Evolutionary conservation across 768 basidiomycete species (phyloP).

Genomic region (Dendrothele bispora): DNA sequence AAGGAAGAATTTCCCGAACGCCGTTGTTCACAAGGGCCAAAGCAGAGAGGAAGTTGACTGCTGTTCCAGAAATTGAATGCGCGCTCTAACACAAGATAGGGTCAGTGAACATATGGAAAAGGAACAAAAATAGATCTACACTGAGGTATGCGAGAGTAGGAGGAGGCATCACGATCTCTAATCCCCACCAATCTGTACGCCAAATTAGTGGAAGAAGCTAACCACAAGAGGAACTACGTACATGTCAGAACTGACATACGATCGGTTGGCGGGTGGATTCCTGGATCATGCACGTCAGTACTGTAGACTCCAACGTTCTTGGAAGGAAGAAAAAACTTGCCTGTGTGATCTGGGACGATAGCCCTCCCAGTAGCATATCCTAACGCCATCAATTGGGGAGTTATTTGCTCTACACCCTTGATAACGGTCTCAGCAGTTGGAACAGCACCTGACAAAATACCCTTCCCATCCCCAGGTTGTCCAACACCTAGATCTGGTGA

Average conservation of each 20-base stretch:
- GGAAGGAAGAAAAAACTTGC: constrained; percentile 25
- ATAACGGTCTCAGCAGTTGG: constrained; percentile 75
- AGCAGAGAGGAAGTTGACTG: constrained; percentile 77
- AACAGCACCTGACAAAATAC: constrained; percentile 71
- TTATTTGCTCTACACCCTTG: constrained; percentile 67
- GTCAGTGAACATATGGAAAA: not conserved
- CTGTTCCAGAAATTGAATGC: constrained; percentile 57
- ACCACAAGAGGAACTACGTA: constrained; percentile 33
- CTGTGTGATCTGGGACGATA: constrained; percentile 66
- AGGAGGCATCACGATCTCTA: constrained; percentile 75
- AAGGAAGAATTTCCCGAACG: constrained; percentile 80
- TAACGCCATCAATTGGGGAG: constrained; percentile 75
- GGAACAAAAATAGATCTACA: constrained; percentile 31
- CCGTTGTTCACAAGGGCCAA: constrained; percentile 70
- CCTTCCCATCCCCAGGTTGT: constrained; percentile 65
- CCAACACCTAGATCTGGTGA: constrained; percentile 71
- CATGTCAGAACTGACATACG: constrained; percentile 79
- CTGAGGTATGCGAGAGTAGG: constrained; percentile 62
- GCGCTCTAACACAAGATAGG: constrained; percentile 38
- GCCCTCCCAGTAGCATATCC: constrained; percentile 74
- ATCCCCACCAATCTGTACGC: constrained; percentile 83
- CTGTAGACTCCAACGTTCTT: not conserved
- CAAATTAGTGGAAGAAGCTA: constrained; percentile 7
- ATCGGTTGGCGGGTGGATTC: constrained; percentile 72
- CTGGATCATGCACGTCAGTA: constrained; percentile 24